These are phyloP conservation scores for Flaveria bidentis DNA, from an alignment of 129 eudicot species.

Conservation along the genomic window DNA sequence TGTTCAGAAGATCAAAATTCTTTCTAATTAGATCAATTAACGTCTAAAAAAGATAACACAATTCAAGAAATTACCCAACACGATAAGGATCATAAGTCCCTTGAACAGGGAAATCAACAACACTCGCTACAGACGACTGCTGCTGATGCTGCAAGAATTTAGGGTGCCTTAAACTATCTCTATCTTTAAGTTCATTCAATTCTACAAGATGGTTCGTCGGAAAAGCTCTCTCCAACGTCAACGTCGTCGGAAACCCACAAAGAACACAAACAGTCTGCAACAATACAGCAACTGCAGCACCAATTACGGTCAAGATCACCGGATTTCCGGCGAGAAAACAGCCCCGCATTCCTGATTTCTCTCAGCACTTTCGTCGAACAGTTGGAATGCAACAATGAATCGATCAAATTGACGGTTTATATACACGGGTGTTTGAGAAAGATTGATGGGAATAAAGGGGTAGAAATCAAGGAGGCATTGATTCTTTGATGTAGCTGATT, in stretches of 20 bases:
- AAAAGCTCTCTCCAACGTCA: conserved; percentile 73
- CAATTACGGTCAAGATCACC: conserved; percentile 31
- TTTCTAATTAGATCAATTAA: not conserved
- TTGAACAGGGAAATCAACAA: conserved; percentile 73
- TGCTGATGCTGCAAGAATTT: conserved; percentile 62
- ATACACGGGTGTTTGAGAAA: not conserved
- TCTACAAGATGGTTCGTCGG: conserved; percentile 54
- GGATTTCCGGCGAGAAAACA: conserved; percentile 32
- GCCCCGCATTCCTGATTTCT: conserved; percentile 44
- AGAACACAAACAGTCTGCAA: conserved; percentile 41
- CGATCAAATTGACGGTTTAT: no score
- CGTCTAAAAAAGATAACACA: not conserved
- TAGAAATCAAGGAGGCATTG: conserved; percentile 31
- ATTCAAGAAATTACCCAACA: conserved; percentile 69
- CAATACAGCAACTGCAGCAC: conserved; percentile 29
- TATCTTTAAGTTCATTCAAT: conserved; percentile 64
- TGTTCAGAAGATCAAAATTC: not conserved
- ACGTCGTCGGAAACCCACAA: conserved; percentile 48
- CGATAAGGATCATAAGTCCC: conserved; percentile 89
- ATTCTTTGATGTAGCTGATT: conserved; percentile 17
- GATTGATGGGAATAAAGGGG: conserved; percentile 14
- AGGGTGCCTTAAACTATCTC: conserved; percentile 71
- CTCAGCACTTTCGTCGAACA: conserved; percentile 29
- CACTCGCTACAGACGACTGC: conserved; percentile 46
- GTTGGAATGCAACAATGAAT: conserved; percentile 25